Conservation (phyloP, 495 filamentous ascomycete genomes). For the Rostrohypoxylon terebratum region DNA sequence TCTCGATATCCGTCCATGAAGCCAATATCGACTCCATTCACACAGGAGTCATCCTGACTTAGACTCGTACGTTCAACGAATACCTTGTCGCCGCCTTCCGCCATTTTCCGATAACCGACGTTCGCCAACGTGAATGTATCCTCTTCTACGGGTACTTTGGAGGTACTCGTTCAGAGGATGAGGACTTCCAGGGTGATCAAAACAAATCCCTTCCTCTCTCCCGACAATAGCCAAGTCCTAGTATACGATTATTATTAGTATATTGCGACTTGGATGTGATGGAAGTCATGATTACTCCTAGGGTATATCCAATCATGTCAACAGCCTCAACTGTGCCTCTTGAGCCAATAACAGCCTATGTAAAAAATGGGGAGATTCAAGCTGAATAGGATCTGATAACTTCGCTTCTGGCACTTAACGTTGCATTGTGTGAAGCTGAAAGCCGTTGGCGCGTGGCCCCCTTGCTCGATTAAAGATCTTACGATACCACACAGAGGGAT, state of each 20-base stretch:
- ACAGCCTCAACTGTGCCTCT: neutral
- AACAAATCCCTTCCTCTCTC: neutral
- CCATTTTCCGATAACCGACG: neutral
- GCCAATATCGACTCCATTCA: neutral
- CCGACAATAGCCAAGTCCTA: neutral
- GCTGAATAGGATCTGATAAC: conserved; percentile 8
- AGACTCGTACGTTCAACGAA: neutral
- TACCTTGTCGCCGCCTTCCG: neutral
- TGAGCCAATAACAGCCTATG: neutral
- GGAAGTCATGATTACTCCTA: neutral
- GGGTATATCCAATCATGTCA: conserved; percentile 3
- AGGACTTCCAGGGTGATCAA: neutral
- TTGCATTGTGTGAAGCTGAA: neutral
- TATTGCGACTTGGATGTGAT: neutral
- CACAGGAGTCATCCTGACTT: neutral
- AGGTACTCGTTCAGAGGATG: neutral
- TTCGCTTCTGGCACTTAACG: neutral
- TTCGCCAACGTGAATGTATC: conserved; percentile 1
- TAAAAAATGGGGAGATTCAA: neutral
- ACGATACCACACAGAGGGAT: neutral
- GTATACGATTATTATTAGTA: neutral
- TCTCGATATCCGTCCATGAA: neutral
- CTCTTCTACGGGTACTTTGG: neutral
- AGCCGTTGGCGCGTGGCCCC: conserved; percentile 2
- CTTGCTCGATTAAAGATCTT: conserved; percentile 6